Base-by-base conservation (phyloP, 176 grass and related monocot species). In the Zea luxurians region DNA sequence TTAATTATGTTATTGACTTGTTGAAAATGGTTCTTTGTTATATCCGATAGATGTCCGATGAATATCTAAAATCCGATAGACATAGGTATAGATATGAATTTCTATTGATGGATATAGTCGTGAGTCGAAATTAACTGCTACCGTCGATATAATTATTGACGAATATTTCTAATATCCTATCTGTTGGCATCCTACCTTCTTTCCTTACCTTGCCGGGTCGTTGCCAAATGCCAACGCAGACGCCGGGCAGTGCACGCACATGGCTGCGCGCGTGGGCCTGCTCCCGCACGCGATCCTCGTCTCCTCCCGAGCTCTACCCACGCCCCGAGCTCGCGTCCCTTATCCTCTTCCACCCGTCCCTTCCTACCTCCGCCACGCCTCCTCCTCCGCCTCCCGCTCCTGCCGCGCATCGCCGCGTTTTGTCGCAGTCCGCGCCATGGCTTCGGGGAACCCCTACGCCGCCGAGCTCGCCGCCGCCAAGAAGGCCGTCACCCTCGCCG, bases 401-500 rank as follows among this genome's bases (percentile, higher is more conserved):
- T 4, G 11, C 27, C 38, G 64, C 55, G 13, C 2, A n/a, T n/a
- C 38, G 52, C 54, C 13, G 13, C 43, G 27, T 21, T 37, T 64
- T 7, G 10, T 79, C 68, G 5, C 50, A 0, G 7, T 48, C 17
- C 18, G 67, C 36, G 63, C 77, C 77, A 83, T 84, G 74, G 75
- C 83, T 46, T 68, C 77, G 20, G 78, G 72, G 17, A 74, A 61
- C 37, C 83, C 82, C 48, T 97, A 98, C 75, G 85, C 79, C 49
- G 89, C 93, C 38, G 96, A 98, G 83, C 85, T 98, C 62, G 89
- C 92, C 13, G 92, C 96, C 27, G 89, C 96, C 66, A 94, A 90
- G 90, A 98, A 94, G 86, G 96, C 96, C 10, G 88, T 89, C 64
- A 61, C 78, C 27, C 85, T 98, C 62, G 96, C 96, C 45, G 87